Base-by-base conservation (phyloP, 176 grass and related monocot genomes). In the Urochloa ruziziensis region DNA sequence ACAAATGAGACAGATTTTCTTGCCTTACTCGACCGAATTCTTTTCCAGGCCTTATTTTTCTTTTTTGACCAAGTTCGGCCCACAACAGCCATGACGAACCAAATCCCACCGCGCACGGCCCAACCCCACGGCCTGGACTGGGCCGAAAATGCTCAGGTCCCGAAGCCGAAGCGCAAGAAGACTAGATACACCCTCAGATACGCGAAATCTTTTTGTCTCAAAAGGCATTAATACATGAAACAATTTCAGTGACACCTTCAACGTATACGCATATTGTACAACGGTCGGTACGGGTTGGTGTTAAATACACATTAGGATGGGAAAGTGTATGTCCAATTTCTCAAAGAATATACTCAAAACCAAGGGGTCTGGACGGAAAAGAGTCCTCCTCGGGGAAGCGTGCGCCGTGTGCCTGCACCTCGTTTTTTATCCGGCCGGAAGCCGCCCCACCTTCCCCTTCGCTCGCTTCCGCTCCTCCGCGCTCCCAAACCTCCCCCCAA, bases 381-480 rank as follows among this genome's bases (percentile, higher is more conserved):
- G 4, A 8, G 0, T 16, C 60, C 2, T 44, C 42, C 62, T 23
- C 3, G 63, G 73, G 79, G 33, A 65, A 82, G 78, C 84, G 39
- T 77, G 79, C 49, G 34, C 66, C 59, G 64, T 54, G 77, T 81
- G 67, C 16, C 32, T 68, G 71, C 62, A 25, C 18, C 21, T 9
- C 25, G 1, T 57, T 77, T 79, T 89, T 86, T 92, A 92, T 92
- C 79, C 67, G 62, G 11, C 53, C 56, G n/a, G 68, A 83, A 69
- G 47, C 36, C 67, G 39, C 39, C 14, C 67, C 4, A 39, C 68
- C 49, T 52, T 19, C 10, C 58, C 48, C 12, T 74, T 62, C 85
- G 68, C 85, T 68, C 72, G 43, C 72, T 67, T 52, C 49, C 64
- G 48, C 78, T 72, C 34, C 54, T 32, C 62, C 84, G 58, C 65